Evolutionary conservation across 2,329 filamentous ascomycete species (phyloP).

Genomic region (Eurotiales sp.): DNA sequence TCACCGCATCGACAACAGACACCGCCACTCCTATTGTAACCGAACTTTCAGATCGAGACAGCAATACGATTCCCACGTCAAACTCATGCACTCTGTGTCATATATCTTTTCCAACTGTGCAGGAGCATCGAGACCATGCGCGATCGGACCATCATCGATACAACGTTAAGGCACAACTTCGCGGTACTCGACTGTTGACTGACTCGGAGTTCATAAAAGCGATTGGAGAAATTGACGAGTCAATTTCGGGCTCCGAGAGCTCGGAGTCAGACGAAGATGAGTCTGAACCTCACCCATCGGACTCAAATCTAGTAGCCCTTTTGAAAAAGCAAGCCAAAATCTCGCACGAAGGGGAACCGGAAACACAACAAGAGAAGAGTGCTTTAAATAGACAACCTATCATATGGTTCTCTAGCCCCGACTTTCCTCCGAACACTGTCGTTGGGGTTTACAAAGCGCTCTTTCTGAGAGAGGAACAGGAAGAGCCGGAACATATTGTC

Average conservation of each 20-base stretch:
- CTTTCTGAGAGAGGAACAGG: conserved; percentile 69
- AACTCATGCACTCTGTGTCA: conserved; percentile 80
- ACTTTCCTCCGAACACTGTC: conserved; percentile 71
- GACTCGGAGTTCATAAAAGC: conserved; percentile 85
- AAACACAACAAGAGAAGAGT: conserved; percentile 45
- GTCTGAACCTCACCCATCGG: conserved; percentile 42
- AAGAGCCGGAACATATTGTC: conserved; percentile 59
- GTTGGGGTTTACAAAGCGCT: conserved; percentile 83
- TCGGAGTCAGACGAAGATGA: conserved; percentile 67
- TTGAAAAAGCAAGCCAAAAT: conserved; percentile 21
- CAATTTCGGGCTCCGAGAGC: conserved; percentile 73
- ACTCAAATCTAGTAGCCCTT: conserved; percentile 64
- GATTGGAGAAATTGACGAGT: conserved; percentile 83
- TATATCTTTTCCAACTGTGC: conserved; percentile 65
- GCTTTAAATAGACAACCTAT: conserved; percentile 68
- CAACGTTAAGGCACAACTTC: conserved; percentile 87
- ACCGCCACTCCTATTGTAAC: conserved; percentile 20
- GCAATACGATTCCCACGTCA: conserved; percentile 45
- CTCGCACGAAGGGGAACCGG: conserved; percentile 41
- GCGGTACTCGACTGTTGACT: conserved; percentile 66
- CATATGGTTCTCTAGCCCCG: conserved; percentile 77
- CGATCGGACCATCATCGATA: conserved; percentile 91
- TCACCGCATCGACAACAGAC: conserved; percentile 23
- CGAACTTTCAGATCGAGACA: conserved; percentile 36
- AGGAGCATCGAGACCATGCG: conserved; percentile 80